Base-by-base conservation (phyloP, 228 moss, liverwort and hornwort genomes). In the Sphagnum magellanicum region DNA sequence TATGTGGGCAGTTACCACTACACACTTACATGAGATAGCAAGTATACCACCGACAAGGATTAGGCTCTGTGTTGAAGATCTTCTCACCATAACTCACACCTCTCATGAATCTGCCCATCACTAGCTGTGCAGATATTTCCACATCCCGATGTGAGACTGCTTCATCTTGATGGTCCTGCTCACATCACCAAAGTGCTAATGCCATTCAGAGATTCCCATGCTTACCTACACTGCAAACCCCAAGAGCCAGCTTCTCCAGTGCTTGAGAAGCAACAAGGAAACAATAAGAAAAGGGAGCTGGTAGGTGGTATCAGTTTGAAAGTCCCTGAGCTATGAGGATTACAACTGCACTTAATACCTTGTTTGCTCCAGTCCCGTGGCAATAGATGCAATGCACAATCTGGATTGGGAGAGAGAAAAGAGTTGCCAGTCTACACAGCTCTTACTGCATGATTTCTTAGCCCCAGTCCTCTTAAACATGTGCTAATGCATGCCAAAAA, bases 51-150 rank as follows among this genome's bases (percentile, higher is more conserved):
- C 63, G 63, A 66, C 61, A 66, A 50, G 71, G 52, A 48, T 55
- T 68, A 14, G 48, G 15, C 51, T 75, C 62, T 55, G 75, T 15
- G 63, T 76, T 86, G n/a, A 73, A 52, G 68, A 95, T 88, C 71
- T 85, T 89, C 68, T 73, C 76, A 6, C 82, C 87, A 65, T 88
- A 83, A 17, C 68, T 78, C 63, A 87, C 77, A 47, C 75, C 61
- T 15, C 81, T 80, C 74, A 91, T 84, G 55, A 90, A 87, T 64
- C 89, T 92, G 16, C 90, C 89, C 70, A 77, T 92, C 67, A 95
- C 89, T 65, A 95, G 78, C 72, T 95, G 95, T 53, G 95, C 79
- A 12, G 82, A 81, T 52, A 95, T 73, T 79, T 92, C 92, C 64
- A 90, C 86, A 5, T 78, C 80, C 70, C 57, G 75, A 80, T 76